These are phyloP conservation scores for Arthrobotrys megalospora DNA, from an alignment of 2,329 filamentous ascomycete species.

Conservation along the genomic window DNA sequence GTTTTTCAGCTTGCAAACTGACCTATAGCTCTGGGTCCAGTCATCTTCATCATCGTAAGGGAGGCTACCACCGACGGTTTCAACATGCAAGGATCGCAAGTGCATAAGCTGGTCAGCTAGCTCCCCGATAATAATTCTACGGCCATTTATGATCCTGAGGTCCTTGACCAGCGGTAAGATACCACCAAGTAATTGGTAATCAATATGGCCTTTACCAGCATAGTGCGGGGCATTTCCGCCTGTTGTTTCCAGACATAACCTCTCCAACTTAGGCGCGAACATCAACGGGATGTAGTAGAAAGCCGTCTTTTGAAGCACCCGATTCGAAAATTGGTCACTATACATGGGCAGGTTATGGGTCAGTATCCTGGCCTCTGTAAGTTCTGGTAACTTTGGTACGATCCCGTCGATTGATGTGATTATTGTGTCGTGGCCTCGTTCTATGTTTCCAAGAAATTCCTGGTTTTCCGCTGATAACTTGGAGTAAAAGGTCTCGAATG, in stretches of 20 bases:
- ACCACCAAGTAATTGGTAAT: neutral
- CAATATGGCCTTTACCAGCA: neutral
- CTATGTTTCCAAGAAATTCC: neutral
- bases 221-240: neutral
- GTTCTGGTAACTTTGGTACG: neutral
- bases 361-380: neutral
- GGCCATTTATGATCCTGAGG: neutral
- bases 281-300: neutral
- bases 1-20: neutral
- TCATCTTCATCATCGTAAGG: too few species aligned
- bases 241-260: neutral
- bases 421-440: neutral
- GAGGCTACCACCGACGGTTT: neutral
- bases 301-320: neutral
- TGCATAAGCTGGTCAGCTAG: neutral
- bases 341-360: neutral
- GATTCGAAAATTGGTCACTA: neutral
- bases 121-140: neutral
- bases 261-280: neutral
- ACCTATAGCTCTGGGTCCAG: neutral
- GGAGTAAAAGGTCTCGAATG: neutral
- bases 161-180: neutral
- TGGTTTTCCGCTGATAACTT: neutral
- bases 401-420: neutral
- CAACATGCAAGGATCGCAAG: neutral